Conservation (phyloP, 1,284 basidiomycete species). For the Puccinia triticina region DNA sequence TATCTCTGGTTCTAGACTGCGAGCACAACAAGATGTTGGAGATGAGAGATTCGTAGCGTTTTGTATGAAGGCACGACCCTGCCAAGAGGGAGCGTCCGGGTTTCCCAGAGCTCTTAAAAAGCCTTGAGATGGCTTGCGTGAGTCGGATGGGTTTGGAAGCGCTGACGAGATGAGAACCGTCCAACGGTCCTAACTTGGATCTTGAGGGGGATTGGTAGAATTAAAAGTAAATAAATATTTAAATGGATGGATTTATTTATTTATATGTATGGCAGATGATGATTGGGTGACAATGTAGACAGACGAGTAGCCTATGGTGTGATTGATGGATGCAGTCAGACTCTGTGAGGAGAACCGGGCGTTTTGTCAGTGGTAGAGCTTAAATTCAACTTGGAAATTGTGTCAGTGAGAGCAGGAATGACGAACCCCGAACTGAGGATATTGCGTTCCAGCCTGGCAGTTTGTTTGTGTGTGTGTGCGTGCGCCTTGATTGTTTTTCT, state of each 20-base stretch:
- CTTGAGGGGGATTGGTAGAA: background rate
- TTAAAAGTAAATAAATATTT: background rate
- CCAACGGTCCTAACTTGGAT: background rate
- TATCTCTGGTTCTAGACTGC: slow-evolving; percentile 12
- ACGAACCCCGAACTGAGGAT: slow-evolving; percentile 13
- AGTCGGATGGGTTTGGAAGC: too few species aligned
- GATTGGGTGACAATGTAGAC: slow-evolving; percentile 15
- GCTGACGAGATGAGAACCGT: too few species aligned
- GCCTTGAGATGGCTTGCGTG: too few species aligned
- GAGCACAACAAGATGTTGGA: background rate
- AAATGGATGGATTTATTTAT: background rate
- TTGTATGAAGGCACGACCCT: too few species aligned
- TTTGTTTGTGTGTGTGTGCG: background rate
- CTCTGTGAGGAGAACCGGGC: background rate
- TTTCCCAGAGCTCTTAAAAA: too few species aligned
- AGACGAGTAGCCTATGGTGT: slow-evolving; percentile 14
- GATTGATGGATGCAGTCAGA: background rate
- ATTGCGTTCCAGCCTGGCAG: background rate
- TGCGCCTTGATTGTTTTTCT: background rate
- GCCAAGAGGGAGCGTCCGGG: background rate
- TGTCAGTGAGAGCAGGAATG: background rate
- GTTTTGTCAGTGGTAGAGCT: slow-evolving; percentile 12
- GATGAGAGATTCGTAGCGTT: background rate
- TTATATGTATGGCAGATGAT: background rate
- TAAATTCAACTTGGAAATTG: background rate